A percentile compares a stretch with the other conserved stretches of the same genome.
These are phyloP conservation scores for Discostella pseudostelligera DNA, from an alignment of 108 stramenopile species.

Conservation along the genomic window DNA sequence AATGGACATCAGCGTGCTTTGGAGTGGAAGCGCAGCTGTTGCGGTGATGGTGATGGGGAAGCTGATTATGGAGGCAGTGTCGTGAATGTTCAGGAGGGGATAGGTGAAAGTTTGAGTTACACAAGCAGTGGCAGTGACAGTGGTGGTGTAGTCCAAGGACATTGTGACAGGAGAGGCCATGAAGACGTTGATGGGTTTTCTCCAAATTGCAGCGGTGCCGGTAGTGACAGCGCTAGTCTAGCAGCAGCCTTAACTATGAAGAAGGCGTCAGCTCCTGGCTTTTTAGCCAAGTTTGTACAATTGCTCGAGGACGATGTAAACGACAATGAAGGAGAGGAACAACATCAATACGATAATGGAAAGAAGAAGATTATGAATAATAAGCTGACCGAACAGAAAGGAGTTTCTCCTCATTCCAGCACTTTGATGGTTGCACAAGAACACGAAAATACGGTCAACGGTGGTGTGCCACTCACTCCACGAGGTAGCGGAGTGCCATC, in stretches of 20 bases:
- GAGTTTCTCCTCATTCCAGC: neutral
- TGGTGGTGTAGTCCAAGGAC: neutral
- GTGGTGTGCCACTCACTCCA: constrained; percentile 2
- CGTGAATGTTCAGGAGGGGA: neutral
- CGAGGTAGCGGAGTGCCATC: neutral
- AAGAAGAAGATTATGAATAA: neutral
- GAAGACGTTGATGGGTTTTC: neutral
- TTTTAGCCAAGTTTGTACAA: neutral
- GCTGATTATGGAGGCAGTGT: neutral
- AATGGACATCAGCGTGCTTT: constrained; percentile 24
- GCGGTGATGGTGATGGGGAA: constrained; percentile 2
- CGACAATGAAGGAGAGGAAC: neutral
- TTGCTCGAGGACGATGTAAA: neutral
- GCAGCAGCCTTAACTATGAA: neutral
- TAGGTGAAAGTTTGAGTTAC: neutral
- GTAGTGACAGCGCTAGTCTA: neutral
- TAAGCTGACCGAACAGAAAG: neutral
- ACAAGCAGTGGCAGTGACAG: neutral
- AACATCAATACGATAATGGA: constrained; percentile 3
- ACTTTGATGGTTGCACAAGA: neutral
- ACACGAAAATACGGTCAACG: constrained; percentile 1
- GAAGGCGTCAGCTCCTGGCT: constrained; percentile 5
- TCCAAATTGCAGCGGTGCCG: neutral
- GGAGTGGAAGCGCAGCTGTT: constrained; percentile 10
- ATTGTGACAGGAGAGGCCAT: neutral